Conservation (phyloP, 306 rosid species). For the Sphenostylis stenocarpa region DNA sequence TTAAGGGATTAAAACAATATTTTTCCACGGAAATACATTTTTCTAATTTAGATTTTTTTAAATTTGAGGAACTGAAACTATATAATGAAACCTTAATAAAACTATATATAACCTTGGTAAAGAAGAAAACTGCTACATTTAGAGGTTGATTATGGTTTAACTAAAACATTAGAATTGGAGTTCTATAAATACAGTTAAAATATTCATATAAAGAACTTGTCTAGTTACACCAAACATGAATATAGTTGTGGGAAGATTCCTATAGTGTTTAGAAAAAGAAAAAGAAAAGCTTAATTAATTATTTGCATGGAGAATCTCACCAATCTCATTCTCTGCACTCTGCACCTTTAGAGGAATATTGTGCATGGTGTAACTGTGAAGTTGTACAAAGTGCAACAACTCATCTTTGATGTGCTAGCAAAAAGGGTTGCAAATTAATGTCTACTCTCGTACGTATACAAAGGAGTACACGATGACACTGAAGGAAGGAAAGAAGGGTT, state of each 20-base stretch:
- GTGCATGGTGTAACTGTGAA: background rate
- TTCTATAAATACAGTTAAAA: no score
- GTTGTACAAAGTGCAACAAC: background rate
- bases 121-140: background rate
- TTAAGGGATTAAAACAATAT: no score
- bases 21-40: no score
- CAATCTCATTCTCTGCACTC: background rate
- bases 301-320: background rate
- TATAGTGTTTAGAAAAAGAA: no score
- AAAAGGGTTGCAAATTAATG: background rate
- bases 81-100: no score
- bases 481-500: background rate
- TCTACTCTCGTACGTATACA: background rate
- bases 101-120: no score
- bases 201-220: no score
- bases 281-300: background rate
- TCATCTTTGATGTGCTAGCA: background rate
- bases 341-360: background rate
- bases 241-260: no score
- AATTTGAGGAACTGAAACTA: no score
- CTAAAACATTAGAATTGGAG: no score
- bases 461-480: background rate
- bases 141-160: background rate
- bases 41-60: no score
- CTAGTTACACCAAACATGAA: no score